Base-by-base conservation (phyloP, 1,284 basidiomycete species). In the Trichosporon sp. region DNA sequence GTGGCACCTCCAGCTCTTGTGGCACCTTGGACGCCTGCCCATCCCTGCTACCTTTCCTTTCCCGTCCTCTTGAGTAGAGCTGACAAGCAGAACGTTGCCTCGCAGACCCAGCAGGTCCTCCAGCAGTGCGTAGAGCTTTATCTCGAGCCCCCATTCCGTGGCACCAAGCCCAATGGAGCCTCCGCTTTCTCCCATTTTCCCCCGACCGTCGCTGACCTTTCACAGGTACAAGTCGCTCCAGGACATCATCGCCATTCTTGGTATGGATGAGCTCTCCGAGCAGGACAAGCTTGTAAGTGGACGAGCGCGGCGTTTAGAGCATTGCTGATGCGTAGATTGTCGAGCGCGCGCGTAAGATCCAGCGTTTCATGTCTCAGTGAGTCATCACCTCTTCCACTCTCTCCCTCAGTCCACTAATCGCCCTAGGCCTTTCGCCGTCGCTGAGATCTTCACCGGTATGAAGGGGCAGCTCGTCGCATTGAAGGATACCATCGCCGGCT, bases 171-270 rank as follows among this genome's bases (percentile, higher is more conserved):
- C n/a, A n/a, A n/a, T n/a, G n/a, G n/a, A n/a, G n/a, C 35, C 3
- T 11, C 51, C 51, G 25, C 51, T 8, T 47, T 21, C 8, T 53
- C 23, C 21, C 3, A 53, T 23, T 7, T n/a, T 23, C 23, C 25
- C 51, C n/a, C 21, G 51, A 93, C 67, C 89, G 96, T 76, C 95
- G 96, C 71, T 96, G 95, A 98, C 81, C 92, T 99, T 76, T 96
- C n/a, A 99, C 87, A 93, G 96, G 85, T 98, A 99, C 91, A 98
- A 98, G 88, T 97, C 95, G 69, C 90, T 99, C 80, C 96, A 99
- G 87, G 87, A 87, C 80, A 88, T 88, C 80, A 86, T 86, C 77
- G 85, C 84, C 78, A 84, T 84, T 84, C 77, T 99, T 80, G 96
- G 96, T 89, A 98, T 98, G 96, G 96, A 98, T 83, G 96, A 99